Percentiles rank a stretch among this genome's conserved stretches.
Conservation (phyloP, 2,329 filamentous ascomycete species). For the Ophiostoma sp. region DNA sequence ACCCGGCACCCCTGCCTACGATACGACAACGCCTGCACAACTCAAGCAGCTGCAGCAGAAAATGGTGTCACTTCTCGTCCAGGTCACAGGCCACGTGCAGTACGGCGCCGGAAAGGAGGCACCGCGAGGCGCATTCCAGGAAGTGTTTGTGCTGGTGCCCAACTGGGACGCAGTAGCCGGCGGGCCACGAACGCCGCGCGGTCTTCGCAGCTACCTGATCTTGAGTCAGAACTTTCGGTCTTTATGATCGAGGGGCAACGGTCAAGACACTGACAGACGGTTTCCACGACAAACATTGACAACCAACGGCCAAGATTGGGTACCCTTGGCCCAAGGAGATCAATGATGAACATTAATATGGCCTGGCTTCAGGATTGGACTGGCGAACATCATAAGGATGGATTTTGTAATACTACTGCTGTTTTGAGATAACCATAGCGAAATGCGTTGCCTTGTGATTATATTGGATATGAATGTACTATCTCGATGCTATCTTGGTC, state of each 20-base stretch:
- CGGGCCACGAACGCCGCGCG: conserved; percentile 48
- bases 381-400: neutral
- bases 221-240: conserved; percentile 55
- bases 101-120: conserved; percentile 60
- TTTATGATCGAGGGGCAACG: conserved; percentile 23
- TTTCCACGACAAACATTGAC: too few species aligned
- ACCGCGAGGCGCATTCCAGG: conserved; percentile 65
- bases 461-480: neutral
- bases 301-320: neutral
- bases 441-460: neutral
- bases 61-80: conserved; percentile 64
- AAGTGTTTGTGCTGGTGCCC: conserved; percentile 75
- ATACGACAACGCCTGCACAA: conserved; percentile 33
- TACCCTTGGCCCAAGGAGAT: neutral
- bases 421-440: neutral
- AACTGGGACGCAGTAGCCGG: conserved; percentile 54
- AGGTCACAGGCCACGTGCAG: conserved; percentile 65
- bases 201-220: conserved; percentile 57
- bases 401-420: neutral
- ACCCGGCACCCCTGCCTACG: conserved; percentile 19
- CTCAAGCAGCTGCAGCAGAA: conserved; percentile 43
- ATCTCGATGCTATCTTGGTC: neutral
- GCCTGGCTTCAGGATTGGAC: neutral
- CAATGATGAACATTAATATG: neutral
- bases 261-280: neutral